Evolutionary conservation across 2,329 filamentous ascomycete species (phyloP), one percentile per base, ranked within the genome.

Genomic region (Emmonsia crescens): DNA sequence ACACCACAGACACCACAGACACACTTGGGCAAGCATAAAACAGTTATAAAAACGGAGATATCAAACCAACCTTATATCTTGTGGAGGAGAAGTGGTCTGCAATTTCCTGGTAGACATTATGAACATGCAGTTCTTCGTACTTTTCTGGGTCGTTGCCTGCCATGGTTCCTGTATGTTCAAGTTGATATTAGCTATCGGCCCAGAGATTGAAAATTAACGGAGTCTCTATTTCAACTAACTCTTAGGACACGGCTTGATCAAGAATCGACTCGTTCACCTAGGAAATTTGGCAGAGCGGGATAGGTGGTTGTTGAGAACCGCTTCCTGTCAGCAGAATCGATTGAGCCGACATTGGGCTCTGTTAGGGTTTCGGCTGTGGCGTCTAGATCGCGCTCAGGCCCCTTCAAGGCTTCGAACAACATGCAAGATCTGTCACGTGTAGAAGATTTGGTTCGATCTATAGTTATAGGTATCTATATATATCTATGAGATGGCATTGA

Each of bases 41-140:
- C 31, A 36, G 36, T 2, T 29, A 21, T 16, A 31, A 40, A 31
- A 33, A 33, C n/a, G 21, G 56, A 49, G 59, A 55, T 55, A 61
- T 61, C 36, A 56, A 56, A 54, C 72, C 70, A 70, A 86, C 84
- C 80, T 87, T 87, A 75, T 86, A 86, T 66, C 85, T 73, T 8
- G 79, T 81, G 2, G 76, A 73, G 1, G 78, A 79, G 68, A 80
- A 81, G 67, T 80, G 78, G 21, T 72, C 68, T 19, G 78, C 78
- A 62, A 80, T 80, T 64, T 79, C 70, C 60, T 79, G 89, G 78
- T 99, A 99, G 65, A 99, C 89, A 62, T 84, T 80, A 76, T 99
- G 94, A 61, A 99, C 94, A 76, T 97, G 89, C 66, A 87, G 78
- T 65, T 87, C 82, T 77, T 99, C 94, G 77, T 96, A 96, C 8